A percentile compares a stretch with the other conserved stretches of the same genome.
Conservation (phyloP, 164 flowering plant genomes). For the Stephania japonica region DNA sequence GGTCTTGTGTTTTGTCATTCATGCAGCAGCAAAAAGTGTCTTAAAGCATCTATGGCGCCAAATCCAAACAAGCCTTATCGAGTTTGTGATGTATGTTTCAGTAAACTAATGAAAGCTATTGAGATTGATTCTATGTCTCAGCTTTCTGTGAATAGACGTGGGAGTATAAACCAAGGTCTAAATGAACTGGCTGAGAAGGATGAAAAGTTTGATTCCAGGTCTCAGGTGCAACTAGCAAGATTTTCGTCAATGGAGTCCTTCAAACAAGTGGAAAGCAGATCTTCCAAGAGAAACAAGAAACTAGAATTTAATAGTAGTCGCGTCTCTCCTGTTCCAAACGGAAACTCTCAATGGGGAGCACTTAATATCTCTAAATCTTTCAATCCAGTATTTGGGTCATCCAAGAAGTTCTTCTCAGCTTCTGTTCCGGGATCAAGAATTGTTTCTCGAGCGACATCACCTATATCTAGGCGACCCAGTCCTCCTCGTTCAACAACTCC, state of each 20-base stretch:
- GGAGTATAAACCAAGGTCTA: conserved; percentile 46
- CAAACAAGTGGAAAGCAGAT: conserved; percentile 57
- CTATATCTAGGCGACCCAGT: conserved; percentile 87
- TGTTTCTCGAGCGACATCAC: conserved; percentile 96
- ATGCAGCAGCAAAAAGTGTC: conserved; percentile 92
- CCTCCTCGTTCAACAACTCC: conserved; percentile 99
- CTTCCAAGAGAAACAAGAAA: conserved; percentile 79
- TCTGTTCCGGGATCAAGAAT: conserved; percentile 99
- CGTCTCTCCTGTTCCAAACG: conserved; percentile 86
- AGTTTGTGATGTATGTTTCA: conserved; percentile 85
- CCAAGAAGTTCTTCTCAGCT: conserved; percentile 94
- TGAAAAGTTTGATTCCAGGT: conserved; percentile 61
- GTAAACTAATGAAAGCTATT: conserved; percentile 62
- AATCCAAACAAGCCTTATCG: conserved; percentile 94
- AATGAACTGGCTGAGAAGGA: conserved; percentile 61
- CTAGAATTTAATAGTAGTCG: conserved; percentile 86
- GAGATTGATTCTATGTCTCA: conserved; percentile 71
- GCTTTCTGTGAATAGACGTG: conserved; percentile 60
- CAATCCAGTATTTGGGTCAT: conserved; percentile 91
- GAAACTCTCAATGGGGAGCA: conserved; percentile 82
- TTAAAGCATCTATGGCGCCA: conserved; percentile 97
- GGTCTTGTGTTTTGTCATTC: conserved; percentile 97
- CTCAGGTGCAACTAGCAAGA: conserved; percentile 62
- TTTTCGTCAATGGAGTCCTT: conserved; percentile 77
- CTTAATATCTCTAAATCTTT: conserved; percentile 73